Evolutionary conservation across 208 protist genomes (phyloP).

Genomic region (Trypanosoma congolense): DNA sequence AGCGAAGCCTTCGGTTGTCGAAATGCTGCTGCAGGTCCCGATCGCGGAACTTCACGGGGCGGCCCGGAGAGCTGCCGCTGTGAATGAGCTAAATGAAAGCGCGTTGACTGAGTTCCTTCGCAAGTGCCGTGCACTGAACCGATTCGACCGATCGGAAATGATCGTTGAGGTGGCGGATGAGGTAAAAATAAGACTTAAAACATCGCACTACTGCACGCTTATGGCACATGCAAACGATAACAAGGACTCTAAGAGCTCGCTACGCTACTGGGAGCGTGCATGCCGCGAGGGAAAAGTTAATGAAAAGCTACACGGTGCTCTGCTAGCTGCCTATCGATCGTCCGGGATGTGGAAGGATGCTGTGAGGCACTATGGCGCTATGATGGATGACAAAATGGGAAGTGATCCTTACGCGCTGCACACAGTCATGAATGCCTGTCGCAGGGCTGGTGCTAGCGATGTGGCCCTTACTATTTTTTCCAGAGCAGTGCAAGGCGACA

Average conservation of each 20-base stretch:
- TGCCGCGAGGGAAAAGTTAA: slow-evolving; percentile 53
- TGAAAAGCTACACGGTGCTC: slow-evolving; percentile 55
- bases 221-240: slow-evolving; percentile 87
- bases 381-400: slow-evolving; percentile 61
- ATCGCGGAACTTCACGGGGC: slow-evolving; percentile 30
- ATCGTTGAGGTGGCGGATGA: slow-evolving; percentile 41
- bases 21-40: slow-evolving; percentile 42
- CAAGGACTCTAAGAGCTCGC: slow-evolving; percentile 39
- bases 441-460: slow-evolving; percentile 52
- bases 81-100: slow-evolving; percentile 51
- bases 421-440: slow-evolving; percentile 79
- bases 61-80: slow-evolving; percentile 35
- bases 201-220: slow-evolving; percentile 71
- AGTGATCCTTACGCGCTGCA: slow-evolving; percentile 65
- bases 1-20: slow-evolving; percentile 40
- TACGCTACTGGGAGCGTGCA: slow-evolving; percentile 65
- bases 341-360: slow-evolving; percentile 62
- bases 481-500: slow-evolving; percentile 41
- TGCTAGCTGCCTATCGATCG: slow-evolving; percentile 63
- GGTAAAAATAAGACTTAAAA: slow-evolving; percentile 33
- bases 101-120: slow-evolving; percentile 47
- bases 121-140: slow-evolving; percentile 56
- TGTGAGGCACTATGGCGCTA: slow-evolving; percentile 54
- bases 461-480: slow-evolving; percentile 52
- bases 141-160: slow-evolving; percentile 68